These are phyloP conservation scores for Pestalotiopsis sp. DNA, from an alignment of 2,329 filamentous ascomycete genomes.

Conservation along the genomic window DNA sequence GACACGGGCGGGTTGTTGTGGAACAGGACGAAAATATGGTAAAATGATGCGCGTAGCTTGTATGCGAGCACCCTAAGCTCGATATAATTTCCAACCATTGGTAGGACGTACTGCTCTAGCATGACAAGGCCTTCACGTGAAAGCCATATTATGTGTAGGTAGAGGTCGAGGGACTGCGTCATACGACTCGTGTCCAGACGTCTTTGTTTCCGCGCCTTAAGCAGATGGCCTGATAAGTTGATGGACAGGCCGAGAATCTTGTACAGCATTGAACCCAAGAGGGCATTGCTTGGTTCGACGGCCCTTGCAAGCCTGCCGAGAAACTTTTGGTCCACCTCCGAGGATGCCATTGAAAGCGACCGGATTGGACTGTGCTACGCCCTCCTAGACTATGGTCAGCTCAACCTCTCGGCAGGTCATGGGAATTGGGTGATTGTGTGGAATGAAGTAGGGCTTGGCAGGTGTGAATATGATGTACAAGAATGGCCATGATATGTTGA, in stretches of 20 bases:
- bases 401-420: constrained; percentile 19
- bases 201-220: constrained; percentile 80
- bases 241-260: constrained; percentile 91
- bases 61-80: constrained; percentile 89
- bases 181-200: constrained; percentile 78
- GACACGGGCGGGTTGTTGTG: constrained; percentile 86
- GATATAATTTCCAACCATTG: constrained; percentile 75
- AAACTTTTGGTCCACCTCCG: constrained; percentile 97
- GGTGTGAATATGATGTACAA: not conserved
- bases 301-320: constrained; percentile 84
- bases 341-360: constrained; percentile 75
- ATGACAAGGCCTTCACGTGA: constrained; percentile 88
- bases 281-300: constrained; percentile 75
- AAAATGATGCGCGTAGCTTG: constrained; percentile 92
- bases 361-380: not conserved
- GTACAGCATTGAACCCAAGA: constrained; percentile 82
- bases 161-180: constrained; percentile 79
- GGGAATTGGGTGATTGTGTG: not conserved
- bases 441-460: not conserved
- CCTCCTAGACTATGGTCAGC: not conserved
- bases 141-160: constrained; percentile 91
- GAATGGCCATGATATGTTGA: too few species aligned
- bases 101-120: constrained; percentile 84
- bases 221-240: constrained; percentile 81
- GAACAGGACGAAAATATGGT: constrained; percentile 95